Conservation (phyloP, 2,329 filamentous ascomycete species). For the Stachybotrys echinatus region DNA sequence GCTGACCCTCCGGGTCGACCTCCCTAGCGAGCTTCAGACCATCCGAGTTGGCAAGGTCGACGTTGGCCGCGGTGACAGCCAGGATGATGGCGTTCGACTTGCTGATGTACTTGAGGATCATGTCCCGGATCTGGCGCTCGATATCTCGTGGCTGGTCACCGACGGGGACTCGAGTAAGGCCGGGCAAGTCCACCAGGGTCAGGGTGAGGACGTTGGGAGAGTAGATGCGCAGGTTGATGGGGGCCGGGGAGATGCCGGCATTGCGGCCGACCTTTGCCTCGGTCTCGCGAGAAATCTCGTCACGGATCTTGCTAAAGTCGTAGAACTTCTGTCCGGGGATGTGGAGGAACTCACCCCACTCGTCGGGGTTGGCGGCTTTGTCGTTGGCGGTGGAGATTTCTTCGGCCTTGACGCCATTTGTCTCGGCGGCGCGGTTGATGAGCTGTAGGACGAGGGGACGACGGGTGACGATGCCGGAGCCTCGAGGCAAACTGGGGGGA, state of each 20-base stretch:
- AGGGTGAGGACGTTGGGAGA: conserved; percentile 96
- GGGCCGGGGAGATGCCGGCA: conserved; percentile 90
- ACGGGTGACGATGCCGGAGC: conserved; percentile 94
- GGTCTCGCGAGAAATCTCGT: conserved; percentile 95
- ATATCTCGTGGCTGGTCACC: conserved; percentile 96
- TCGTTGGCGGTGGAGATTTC: conserved; percentile 66
- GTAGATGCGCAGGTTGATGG: conserved; percentile 97
- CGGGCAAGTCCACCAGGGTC: conserved; percentile 92
- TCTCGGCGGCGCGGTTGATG: conserved; percentile 77
- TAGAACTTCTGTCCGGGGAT: conserved; percentile 95
- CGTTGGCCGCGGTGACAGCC: conserved; percentile 93
- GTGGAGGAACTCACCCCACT: conserved; percentile 99
- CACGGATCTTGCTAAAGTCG: conserved; percentile 97
- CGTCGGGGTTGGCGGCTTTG: conserved; percentile 84
- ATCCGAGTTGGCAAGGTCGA: conserved; percentile 97
- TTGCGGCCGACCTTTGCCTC: conserved; percentile 95
- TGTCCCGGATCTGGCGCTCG: conserved; percentile 92
- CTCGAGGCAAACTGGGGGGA: conserved; percentile 76
- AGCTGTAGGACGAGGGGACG: conserved; percentile 94
- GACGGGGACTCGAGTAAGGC: conserved; percentile 93
- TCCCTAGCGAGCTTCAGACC: conserved; percentile 93
- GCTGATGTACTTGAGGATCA: conserved; percentile 97
- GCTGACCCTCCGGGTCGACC: conserved; percentile 94
- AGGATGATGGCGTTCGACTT: conserved; percentile 98
- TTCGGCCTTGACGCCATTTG: conserved; percentile 68